Evolutionary conservation across 2,329 filamentous ascomycete species (phyloP).

Genomic region (Byssochlamys sp.): DNA sequence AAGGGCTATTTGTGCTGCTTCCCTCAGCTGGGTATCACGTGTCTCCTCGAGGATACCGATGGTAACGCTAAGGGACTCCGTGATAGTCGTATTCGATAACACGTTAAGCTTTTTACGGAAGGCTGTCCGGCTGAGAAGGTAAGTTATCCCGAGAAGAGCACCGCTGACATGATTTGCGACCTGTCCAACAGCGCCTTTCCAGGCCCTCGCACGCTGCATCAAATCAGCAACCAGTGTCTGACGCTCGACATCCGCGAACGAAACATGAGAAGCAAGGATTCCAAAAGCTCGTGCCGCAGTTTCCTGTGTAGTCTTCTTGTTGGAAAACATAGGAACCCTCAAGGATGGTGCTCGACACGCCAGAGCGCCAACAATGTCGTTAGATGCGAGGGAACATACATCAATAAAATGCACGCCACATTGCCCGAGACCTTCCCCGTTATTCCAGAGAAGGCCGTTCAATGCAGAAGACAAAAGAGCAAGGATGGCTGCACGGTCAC

Average conservation of each 20-base stretch:
- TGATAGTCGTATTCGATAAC: slow-evolving; percentile 27
- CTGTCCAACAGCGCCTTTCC: slow-evolving; percentile 52
- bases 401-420: slow-evolving; percentile 45
- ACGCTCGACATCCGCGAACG: slow-evolving; percentile 33
- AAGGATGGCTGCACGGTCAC: slow-evolving; percentile 29
- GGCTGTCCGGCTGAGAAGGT: slow-evolving; percentile 47
- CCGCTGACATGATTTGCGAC: slow-evolving; percentile 52
- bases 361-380: slow-evolving; percentile 43
- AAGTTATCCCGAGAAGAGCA: slow-evolving; percentile 49
- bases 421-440: slow-evolving; percentile 33
- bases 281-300: slow-evolving; percentile 64
- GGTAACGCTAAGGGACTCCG: slow-evolving; percentile 36
- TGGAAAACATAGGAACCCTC: slow-evolving; percentile 56
- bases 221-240: slow-evolving; percentile 38
- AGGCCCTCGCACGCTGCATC: slow-evolving; percentile 39
- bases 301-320: slow-evolving; percentile 58
- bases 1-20: slow-evolving; percentile 48
- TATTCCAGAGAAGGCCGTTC: slow-evolving; percentile 33
- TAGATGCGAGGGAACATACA: slow-evolving; percentile 47
- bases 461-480: slow-evolving; percentile 37
- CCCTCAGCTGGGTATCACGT: slow-evolving; percentile 48
- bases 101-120: slow-evolving; percentile 36
- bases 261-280: slow-evolving; percentile 60
- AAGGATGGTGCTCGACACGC: slow-evolving; percentile 44
- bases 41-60: slow-evolving; percentile 45